Conservation (phyloP, 1,284 basidiomycete species). For the Fomes fomentarius region DNA sequence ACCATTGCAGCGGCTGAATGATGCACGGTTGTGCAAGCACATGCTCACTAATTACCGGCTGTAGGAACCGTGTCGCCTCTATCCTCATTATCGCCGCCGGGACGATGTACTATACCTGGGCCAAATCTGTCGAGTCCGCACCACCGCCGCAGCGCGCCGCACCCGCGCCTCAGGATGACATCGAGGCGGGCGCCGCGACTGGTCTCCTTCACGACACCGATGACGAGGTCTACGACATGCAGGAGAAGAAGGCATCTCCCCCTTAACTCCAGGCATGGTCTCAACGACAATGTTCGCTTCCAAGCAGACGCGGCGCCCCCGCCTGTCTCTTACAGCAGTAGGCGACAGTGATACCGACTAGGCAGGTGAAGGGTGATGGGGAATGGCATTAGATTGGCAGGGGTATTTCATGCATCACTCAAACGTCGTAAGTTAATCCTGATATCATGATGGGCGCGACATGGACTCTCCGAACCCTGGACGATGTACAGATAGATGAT, state of each 20-base stretch:
- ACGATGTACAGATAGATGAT: conserved; percentile 1
- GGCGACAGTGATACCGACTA: background rate
- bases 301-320: too few relatives aligned
- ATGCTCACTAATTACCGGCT: background rate
- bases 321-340: too few relatives aligned
- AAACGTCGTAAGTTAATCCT: background rate
- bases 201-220: conserved; percentile 9
- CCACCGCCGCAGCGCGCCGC: conserved; percentile 22
- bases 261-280: too few relatives aligned
- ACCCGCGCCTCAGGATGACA: conserved; percentile 35
- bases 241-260: conserved; percentile 30
- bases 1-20: too few relatives aligned
- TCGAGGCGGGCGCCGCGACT: conserved; percentile 41
- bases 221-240: conserved; percentile 25
- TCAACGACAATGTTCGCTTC: too few relatives aligned
- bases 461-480: background rate
- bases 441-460: conserved; percentile 1
- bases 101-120: conserved; percentile 74
- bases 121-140: conserved; percentile 53
- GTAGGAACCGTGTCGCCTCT: conserved; percentile 58
- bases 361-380: background rate
- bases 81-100: conserved; percentile 65
- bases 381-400: too few relatives aligned
- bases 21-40: background rate
- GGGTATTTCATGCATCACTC: too few relatives aligned